Evolutionary conservation across 768 basidiomycete genomes (phyloP).

Genomic region (Podaxis sp.): DNA sequence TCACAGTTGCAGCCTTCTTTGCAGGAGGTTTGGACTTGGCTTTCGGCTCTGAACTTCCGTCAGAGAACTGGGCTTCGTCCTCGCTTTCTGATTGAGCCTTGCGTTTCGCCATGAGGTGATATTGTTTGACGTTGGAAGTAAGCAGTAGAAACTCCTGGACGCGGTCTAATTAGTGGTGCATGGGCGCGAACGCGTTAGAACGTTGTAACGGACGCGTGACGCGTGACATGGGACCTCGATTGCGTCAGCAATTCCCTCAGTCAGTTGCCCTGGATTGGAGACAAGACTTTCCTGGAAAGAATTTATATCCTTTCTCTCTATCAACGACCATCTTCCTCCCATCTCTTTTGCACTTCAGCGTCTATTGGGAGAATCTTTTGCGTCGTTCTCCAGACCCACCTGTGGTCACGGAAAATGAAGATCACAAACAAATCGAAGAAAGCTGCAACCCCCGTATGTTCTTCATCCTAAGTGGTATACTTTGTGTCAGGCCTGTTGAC

Average conservation of each 20-base stretch:
- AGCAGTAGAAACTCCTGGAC: background rate
- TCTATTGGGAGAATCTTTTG: slow-evolving; percentile 1
- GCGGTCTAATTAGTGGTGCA: background rate
- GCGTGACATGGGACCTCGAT: slow-evolving; percentile 18
- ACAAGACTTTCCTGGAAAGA: slow-evolving; percentile 6
- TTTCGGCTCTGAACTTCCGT: slow-evolving; percentile 12
- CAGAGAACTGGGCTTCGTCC: slow-evolving; percentile 9
- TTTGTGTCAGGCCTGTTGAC: slow-evolving; percentile 20
- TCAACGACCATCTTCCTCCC: slow-evolving; percentile 7
- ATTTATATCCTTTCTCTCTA: slow-evolving; percentile 12
- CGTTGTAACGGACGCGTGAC: slow-evolving; percentile 21
- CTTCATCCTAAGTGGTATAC: slow-evolving; percentile 16
- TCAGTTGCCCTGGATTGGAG: slow-evolving; percentile 14
- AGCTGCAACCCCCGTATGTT: slow-evolving; percentile 71
- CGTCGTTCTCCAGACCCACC: slow-evolving; percentile 36
- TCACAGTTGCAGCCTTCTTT: slow-evolving; percentile 19
- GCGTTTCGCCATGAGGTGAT: slow-evolving; percentile 27
- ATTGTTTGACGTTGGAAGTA: too few species aligned
- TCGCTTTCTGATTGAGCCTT: slow-evolving; percentile 23
- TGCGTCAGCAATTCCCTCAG: slow-evolving; percentile 34
- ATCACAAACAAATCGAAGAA: slow-evolving; percentile 86
- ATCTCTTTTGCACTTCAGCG: background rate
- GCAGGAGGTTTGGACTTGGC: slow-evolving; percentile 6
- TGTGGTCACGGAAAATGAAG: slow-evolving; percentile 74
- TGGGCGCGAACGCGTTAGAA: background rate